phyloP scores from a whole-genome alignment of 495 filamentous ascomycete genomes.

The Tetracladium marchalianum region DNA sequence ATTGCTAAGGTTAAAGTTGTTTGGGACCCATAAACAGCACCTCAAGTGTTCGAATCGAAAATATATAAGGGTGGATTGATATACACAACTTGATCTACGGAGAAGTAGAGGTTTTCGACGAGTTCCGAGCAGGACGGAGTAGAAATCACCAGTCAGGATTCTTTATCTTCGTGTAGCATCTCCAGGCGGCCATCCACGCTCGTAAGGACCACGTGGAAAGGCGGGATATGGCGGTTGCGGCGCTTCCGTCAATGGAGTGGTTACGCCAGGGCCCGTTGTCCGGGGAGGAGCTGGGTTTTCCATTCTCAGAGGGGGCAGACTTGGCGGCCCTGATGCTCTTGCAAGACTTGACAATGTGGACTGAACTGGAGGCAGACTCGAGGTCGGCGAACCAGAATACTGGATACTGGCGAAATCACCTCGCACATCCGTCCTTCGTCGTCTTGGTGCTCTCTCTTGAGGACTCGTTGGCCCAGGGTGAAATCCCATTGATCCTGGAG shows the following conservation, averaged over 20 bases:
- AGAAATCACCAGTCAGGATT: no score
- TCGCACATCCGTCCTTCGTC: constrained; percentile 14
- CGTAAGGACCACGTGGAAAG: constrained; percentile 13
- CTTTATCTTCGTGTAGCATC: constrained; percentile 8
- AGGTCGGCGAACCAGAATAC: constrained; percentile 14
- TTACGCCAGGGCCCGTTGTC: background rate
- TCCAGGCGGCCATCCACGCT: constrained; percentile 13
- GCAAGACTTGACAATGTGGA: constrained; percentile 2
- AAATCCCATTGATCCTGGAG: constrained; percentile 3
- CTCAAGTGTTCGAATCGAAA: background rate
- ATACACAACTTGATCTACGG: no score
- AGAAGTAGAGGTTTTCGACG: background rate
- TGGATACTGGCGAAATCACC: constrained; percentile 17
- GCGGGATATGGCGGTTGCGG: constrained; percentile 10
- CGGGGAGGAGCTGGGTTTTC: constrained; percentile 6
- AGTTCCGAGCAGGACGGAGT: no score
- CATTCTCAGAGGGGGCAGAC: constrained; percentile 17
- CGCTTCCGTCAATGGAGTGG: constrained; percentile 8
- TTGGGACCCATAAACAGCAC: no score
- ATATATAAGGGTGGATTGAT: background rate
- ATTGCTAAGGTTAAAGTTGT: no score
- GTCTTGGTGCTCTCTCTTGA: constrained; percentile 14
- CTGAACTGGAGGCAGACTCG: constrained; percentile 16
- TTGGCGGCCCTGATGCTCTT: background rate
- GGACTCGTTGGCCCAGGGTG: background rate